Conservation (phyloP, 495 filamentous ascomycete species). For the Darksidea phi region DNA sequence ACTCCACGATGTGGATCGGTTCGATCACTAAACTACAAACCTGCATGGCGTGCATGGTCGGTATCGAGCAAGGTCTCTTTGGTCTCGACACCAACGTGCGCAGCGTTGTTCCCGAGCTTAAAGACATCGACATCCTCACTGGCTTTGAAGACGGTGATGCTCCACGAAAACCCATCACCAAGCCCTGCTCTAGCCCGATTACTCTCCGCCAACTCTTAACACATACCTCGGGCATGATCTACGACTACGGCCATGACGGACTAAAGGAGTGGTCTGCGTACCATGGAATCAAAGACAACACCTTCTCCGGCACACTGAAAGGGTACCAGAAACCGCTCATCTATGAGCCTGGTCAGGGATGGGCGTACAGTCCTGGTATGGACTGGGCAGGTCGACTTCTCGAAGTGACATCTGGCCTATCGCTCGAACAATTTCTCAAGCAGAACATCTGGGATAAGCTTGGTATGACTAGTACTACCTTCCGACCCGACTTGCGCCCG, state of each 20-base stretch:
- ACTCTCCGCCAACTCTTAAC: conserved; percentile 36
- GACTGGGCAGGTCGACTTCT: conserved; percentile 36
- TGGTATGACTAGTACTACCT: conserved; percentile 47
- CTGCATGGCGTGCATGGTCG: conserved; percentile 39
- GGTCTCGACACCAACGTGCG: conserved; percentile 40
- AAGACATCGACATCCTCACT: conserved; percentile 36
- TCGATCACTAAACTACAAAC: conserved; percentile 45
- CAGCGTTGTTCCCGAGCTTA: conserved; percentile 37
- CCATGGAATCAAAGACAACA: conserved; percentile 15
- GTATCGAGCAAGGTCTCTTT: conserved; percentile 41
- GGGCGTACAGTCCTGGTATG: conserved; percentile 35
- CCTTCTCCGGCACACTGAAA: conserved; percentile 8
- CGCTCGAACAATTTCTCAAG: conserved; percentile 50
- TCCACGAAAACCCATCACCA: conserved; percentile 33
- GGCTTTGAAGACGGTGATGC: conserved; percentile 35
- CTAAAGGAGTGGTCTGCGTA: conserved; percentile 28
- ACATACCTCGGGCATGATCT: conserved; percentile 24
- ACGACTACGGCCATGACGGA: conserved; percentile 17
- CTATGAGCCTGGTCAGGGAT: conserved; percentile 41
- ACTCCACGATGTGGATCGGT: conserved; percentile 32
- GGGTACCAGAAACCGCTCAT: conserved; percentile 34
- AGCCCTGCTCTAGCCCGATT: conserved; percentile 35
- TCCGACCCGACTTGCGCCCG: conserved; percentile 42
- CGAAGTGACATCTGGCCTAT: conserved; percentile 11
- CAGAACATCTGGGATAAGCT: conserved; percentile 49